Percentiles rank a stretch among this genome's conserved stretches.
Conservation (phyloP, 768 basidiomycete species). For the Collybia nuda region DNA sequence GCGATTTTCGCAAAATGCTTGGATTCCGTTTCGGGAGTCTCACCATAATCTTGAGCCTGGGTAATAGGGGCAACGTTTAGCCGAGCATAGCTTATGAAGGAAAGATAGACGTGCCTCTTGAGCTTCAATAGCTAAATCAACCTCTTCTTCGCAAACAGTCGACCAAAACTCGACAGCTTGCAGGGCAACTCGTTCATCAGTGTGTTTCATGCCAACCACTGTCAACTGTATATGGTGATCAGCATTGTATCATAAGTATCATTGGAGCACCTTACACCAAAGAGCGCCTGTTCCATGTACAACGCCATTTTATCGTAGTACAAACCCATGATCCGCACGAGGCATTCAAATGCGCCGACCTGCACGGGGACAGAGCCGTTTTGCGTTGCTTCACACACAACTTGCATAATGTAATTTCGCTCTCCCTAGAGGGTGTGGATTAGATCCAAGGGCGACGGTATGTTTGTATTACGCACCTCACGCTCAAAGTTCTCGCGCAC, state of each 20-base stretch:
- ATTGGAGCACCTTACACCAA: constrained; percentile 65
- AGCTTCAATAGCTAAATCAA: constrained; percentile 87
- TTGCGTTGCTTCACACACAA: constrained; percentile 98
- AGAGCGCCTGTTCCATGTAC: constrained; percentile 99
- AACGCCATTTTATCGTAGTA: constrained; percentile 99
- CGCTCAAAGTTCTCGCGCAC: constrained; percentile 97
- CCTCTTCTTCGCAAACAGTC: constrained; percentile 97
- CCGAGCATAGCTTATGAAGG: neutral
- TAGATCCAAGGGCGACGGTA: neutral
- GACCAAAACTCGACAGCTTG: constrained; percentile 99
- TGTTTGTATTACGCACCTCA: constrained; percentile 62
- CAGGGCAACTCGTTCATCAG: constrained; percentile 86
- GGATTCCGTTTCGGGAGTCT: constrained; percentile 81
- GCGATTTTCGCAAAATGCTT: constrained; percentile 94
- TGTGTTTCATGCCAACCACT: constrained; percentile 95
- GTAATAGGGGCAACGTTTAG: constrained; percentile 7
- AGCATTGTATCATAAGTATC: constrained; percentile 11
- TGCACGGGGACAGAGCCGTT: constrained; percentile 78
- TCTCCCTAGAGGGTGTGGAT: constrained; percentile 67
- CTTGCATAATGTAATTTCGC: constrained; percentile 99
- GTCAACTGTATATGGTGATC: constrained; percentile 62
- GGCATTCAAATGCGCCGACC: constrained; percentile 93
- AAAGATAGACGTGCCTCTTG: constrained; percentile 63
- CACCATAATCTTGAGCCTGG: constrained; percentile 88
- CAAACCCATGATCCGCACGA: constrained; percentile 94